A percentile compares a stretch with the other conserved stretches of the same genome.
Evolutionary conservation across 768 basidiomycete genomes (phyloP).

Genomic region (Termitomyces sp.): DNA sequence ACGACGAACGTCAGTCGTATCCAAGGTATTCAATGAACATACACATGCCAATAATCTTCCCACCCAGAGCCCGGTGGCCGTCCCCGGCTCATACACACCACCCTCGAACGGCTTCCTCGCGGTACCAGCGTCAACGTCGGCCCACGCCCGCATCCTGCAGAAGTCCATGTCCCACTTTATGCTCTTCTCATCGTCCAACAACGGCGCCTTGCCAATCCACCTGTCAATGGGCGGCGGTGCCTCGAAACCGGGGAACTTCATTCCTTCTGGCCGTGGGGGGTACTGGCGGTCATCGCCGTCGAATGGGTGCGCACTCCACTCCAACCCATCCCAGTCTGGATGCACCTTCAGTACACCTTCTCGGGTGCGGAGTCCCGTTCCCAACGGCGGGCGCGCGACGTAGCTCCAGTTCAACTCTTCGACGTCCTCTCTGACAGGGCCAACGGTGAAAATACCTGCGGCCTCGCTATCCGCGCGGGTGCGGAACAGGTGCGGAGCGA

Average conservation of each 20-base stretch:
- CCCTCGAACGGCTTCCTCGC: conserved; percentile 12
- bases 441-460: conserved; percentile 18
- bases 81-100: conserved; percentile 38
- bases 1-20: neutral
- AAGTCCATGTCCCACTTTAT: conserved; percentile 48
- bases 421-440: conserved; percentile 58
- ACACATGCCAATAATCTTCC: conserved; percentile 51
- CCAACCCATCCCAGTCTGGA: neutral
- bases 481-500: conserved; percentile 35
- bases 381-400: conserved; percentile 23
- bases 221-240: neutral
- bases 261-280: neutral
- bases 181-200: conserved; percentile 21
- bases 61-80: conserved; percentile 49
- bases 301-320: neutral
- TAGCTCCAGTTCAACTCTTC: conserved; percentile 46
- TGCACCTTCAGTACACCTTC: neutral
- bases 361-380: conserved; percentile 2
- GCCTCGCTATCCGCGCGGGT: conserved; percentile 22
- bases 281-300: neutral
- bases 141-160: conserved; percentile 41
- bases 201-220: conserved; percentile 14
- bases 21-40: neutral
- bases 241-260: neutral
- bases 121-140: conserved; percentile 14